Conservation (phyloP, 495 filamentous ascomycete genomes). For the Aspergillus conjunctus region DNA sequence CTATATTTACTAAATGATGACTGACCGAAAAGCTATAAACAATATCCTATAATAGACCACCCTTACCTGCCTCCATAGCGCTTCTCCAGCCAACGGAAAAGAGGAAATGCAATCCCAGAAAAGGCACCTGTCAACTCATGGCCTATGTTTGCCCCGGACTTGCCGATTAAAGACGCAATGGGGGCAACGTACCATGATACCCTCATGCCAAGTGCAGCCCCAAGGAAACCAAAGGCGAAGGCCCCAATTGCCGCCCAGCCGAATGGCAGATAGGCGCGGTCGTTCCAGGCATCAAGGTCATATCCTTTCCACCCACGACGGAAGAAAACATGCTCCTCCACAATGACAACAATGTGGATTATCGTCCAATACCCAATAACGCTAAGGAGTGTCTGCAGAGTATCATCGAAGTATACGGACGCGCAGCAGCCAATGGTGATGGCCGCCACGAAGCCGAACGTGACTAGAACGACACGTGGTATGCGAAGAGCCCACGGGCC, state of each 20-base stretch:
- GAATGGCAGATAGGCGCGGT: slow-evolving; percentile 56
- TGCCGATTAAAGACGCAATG: slow-evolving; percentile 61
- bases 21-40: background rate
- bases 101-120: slow-evolving; percentile 27
- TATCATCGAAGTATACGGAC: slow-evolving; percentile 29
- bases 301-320: slow-evolving; percentile 61
- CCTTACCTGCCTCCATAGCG: slow-evolving; percentile 16
- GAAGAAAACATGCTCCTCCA: slow-evolving; percentile 73
- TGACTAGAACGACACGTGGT: slow-evolving; percentile 34
- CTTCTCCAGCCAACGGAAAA: slow-evolving; percentile 30
- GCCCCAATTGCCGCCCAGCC: slow-evolving; percentile 64
- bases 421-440: slow-evolving; percentile 31
- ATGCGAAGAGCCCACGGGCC: slow-evolving; percentile 37
- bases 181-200: slow-evolving; percentile 69
- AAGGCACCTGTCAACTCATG: slow-evolving; percentile 59
- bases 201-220: slow-evolving; percentile 72
- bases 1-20: background rate
- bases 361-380: slow-evolving; percentile 68
- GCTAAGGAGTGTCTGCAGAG: slow-evolving; percentile 31
- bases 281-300: slow-evolving; percentile 56
- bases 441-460: slow-evolving; percentile 28
- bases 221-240: slow-evolving; percentile 62
- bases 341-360: slow-evolving; percentile 66
- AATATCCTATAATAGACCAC: background rate
- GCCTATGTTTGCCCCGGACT: slow-evolving; percentile 63